A percentile compares a stretch with the other conserved stretches of the same genome.
Conservation (phyloP, 139 green algal genomes). For the Auxenochlorella protothecoides region DNA sequence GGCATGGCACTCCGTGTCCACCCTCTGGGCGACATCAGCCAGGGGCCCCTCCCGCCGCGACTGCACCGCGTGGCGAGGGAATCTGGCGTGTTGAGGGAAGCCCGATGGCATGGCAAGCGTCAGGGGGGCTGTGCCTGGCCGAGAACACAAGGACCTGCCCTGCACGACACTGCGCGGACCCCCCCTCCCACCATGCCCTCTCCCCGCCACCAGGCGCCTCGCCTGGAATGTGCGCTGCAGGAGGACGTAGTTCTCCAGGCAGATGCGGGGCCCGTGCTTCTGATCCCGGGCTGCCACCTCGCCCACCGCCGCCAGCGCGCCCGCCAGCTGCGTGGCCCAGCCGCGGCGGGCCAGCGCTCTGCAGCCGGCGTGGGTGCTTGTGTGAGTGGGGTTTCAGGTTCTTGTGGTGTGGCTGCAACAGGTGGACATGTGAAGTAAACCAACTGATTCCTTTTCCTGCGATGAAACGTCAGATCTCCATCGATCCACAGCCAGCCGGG, state of each 20-base stretch:
- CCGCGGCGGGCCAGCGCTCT: slow-evolving; percentile 20
- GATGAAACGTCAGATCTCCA: too few relatives aligned
- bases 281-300: slow-evolving; percentile 17
- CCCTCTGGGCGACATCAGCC: slow-evolving; percentile 5
- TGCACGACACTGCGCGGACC: background rate
- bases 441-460: too few relatives aligned
- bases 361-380: background rate
- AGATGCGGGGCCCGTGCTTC: slow-evolving; percentile 37
- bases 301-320: slow-evolving; percentile 26
- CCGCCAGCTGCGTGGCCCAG: slow-evolving; percentile 20
- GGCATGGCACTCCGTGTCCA: slow-evolving; percentile 1
- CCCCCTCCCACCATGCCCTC: background rate
- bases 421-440: too few relatives aligned
- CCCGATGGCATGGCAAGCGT: too few relatives aligned
- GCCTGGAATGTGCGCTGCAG: slow-evolving; percentile 15
- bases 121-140: background rate
- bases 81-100: too few relatives aligned
- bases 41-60: background rate
- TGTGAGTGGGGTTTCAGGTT: too few relatives aligned
- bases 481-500: too few relatives aligned
- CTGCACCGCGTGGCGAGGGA: too few relatives aligned
- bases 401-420: too few relatives aligned
- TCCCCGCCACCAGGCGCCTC: background rate
- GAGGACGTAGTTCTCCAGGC: slow-evolving; percentile 38
- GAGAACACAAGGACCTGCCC: background rate